A percentile compares a stretch with the other conserved stretches of the same genome.
phyloP scores from a whole-genome alignment of 192 early-diverging fungal species.

The Linnemannia hyalina region DNA sequence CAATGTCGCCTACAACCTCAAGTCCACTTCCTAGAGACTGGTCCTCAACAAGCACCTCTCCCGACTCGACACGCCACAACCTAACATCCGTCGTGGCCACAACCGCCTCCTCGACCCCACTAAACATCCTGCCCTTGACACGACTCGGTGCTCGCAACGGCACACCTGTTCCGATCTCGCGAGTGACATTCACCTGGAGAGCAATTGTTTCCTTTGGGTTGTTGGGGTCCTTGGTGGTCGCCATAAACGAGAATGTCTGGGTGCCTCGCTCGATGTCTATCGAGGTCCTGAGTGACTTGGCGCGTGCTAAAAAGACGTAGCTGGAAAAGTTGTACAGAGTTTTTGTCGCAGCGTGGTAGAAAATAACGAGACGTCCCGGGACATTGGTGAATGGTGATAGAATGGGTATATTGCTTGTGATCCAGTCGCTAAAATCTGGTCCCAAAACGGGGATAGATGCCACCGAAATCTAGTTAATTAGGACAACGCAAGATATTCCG shows the following conservation, averaged over 20 bases:
- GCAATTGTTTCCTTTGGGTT: conserved; percentile 22
- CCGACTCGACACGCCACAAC: conserved; percentile 36
- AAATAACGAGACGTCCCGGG: conserved; percentile 46
- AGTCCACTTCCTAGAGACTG: conserved; percentile 37
- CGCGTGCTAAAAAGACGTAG: conserved; percentile 30
- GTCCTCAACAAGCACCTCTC: conserved; percentile 48
- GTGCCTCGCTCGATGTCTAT: conserved; percentile 12
- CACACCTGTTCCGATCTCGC: conserved; percentile 49
- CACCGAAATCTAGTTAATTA: conserved; percentile 16
- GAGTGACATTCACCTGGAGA: conserved; percentile 39
- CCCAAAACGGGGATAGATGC: conserved; percentile 39
- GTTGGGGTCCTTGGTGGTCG: conserved; percentile 16
- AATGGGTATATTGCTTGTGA: conserved; percentile 13
- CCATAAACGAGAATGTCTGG: conserved; percentile 34
- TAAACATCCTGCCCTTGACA: conserved; percentile 36
- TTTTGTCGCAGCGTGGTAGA: conserved; percentile 56
- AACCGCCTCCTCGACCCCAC: conserved; percentile 50
- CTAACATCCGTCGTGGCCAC: conserved; percentile 27
- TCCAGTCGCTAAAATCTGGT: conserved; percentile 33
- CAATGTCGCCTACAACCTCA: conserved; percentile 54
- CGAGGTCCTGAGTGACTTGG: conserved; percentile 28
- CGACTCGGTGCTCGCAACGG: conserved; percentile 59
- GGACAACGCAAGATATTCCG: too few relatives aligned
- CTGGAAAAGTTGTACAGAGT: conserved; percentile 56
- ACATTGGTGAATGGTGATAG: conserved; percentile 6